phyloP scores from a whole-genome alignment of 164 flowering plant genomes.

The Magnolia officinalis region DNA sequence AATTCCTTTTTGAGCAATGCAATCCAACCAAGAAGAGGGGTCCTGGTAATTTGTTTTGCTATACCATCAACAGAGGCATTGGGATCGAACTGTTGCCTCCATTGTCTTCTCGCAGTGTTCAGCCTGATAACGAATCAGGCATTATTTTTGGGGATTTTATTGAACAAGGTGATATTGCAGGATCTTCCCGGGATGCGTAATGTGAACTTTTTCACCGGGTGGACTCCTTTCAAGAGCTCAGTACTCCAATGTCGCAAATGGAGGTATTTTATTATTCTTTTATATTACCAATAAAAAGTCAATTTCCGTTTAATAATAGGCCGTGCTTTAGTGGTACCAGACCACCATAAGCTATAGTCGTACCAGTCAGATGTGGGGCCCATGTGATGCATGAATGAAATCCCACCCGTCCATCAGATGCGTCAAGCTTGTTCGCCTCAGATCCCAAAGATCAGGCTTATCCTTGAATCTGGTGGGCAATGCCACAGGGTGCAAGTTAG shows the following conservation, averaged over 20 bases:
- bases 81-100: constrained; percentile 38
- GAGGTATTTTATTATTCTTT: constrained; percentile 35
- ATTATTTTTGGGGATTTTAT: constrained; percentile 47
- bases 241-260: constrained; percentile 25
- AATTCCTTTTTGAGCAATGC: constrained; percentile 29
- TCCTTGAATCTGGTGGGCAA: too few relatives aligned
- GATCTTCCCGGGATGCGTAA: constrained; percentile 34
- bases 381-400: too few relatives aligned
- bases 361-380: too few relatives aligned
- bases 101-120: constrained; percentile 30
- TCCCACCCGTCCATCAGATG: too few relatives aligned
- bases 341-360: background rate
- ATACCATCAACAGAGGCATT: constrained; percentile 21
- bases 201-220: constrained; percentile 31
- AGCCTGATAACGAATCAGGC: constrained; percentile 33
- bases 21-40: constrained; percentile 12
- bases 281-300: background rate
- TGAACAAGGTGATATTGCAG: constrained; percentile 34
- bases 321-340: background rate
- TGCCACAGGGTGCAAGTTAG: too few relatives aligned
- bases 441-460: too few relatives aligned
- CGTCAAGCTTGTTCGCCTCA: too few relatives aligned
- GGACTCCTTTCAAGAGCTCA: constrained; percentile 27
- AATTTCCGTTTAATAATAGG: background rate
- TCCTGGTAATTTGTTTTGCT: constrained; percentile 16